These are phyloP conservation scores for Glonium stellatum DNA, from an alignment of 495 filamentous ascomycete species.

Conservation along the genomic window DNA sequence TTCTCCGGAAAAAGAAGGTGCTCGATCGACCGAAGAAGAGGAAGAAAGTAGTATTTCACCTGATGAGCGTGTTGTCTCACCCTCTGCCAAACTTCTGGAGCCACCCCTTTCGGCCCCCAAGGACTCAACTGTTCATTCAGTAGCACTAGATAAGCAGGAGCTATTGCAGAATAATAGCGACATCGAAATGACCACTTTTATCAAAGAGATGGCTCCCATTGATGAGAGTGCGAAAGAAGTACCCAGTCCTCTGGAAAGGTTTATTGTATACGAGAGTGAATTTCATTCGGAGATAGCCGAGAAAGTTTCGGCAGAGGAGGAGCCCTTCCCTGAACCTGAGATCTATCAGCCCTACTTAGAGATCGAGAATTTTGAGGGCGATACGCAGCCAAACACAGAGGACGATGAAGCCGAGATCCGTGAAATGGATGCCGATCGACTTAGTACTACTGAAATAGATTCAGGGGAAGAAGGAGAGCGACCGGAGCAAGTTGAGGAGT, in stretches of 20 bases:
- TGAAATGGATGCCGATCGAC: background rate
- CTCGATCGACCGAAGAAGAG: conserved; percentile 16
- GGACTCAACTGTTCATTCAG: background rate
- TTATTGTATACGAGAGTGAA: background rate
- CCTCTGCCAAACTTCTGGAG: background rate
- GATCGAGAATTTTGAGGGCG: conserved; percentile 6
- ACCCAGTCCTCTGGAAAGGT: background rate
- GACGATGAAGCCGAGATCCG: conserved; percentile 4
- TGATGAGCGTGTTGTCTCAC: background rate
- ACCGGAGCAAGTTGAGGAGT: background rate
- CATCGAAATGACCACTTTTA: too few relatives aligned
- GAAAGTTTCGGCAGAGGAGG: background rate
- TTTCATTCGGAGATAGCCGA: background rate
- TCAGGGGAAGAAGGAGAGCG: background rate
- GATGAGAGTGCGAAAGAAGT: too few relatives aligned
- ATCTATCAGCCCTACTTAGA: conserved; percentile 4
- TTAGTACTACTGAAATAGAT: background rate
- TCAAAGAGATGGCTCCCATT: too few relatives aligned
- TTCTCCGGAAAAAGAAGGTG: conserved; percentile 52
- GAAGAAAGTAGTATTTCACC: background rate
- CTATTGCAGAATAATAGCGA: too few relatives aligned
- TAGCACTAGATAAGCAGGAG: background rate
- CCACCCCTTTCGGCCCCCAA: conserved; percentile 11
- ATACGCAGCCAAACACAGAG: conserved; percentile 21
- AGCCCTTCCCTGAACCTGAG: conserved; percentile 20